These are phyloP conservation scores for Litsea cubeba DNA, from an alignment of 164 flowering plant species.

Conservation along the genomic window DNA sequence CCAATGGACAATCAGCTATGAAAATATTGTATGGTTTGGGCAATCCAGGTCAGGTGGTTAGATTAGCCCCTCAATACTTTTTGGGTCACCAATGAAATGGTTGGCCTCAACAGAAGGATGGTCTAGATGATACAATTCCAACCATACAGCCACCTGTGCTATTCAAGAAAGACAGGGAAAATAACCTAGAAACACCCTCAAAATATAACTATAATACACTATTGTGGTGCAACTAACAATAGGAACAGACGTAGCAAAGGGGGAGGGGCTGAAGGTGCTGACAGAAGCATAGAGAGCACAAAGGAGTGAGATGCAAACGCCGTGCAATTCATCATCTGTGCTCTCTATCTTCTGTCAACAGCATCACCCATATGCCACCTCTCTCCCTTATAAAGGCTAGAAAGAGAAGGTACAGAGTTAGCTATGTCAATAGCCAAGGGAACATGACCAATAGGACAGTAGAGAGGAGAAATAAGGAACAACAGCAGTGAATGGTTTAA, in stretches of 20 bases:
- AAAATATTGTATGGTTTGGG: neutral
- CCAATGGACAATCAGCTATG: too few relatives aligned
- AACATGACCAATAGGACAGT: neutral
- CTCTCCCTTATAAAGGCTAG: neutral
- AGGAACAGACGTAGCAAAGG: neutral
- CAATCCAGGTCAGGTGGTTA: neutral
- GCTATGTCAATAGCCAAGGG: neutral
- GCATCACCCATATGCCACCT: conserved; percentile 13
- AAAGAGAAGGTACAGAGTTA: neutral
- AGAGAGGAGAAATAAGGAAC: neutral
- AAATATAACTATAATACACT: neutral
- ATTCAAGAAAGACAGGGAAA: neutral
- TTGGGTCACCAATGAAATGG: neutral
- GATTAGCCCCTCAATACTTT: neutral
- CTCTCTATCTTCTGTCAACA: conserved; percentile 37
- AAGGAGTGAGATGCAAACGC: conserved; percentile 41
- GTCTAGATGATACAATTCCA: neutral
- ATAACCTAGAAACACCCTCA: neutral
- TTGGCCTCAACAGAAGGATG: too few relatives aligned
- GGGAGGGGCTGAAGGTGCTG: conserved; percentile 9
- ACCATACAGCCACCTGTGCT: neutral
- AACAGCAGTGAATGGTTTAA: neutral
- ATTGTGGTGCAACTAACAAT: too few relatives aligned
- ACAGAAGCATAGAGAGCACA: conserved; percentile 72
- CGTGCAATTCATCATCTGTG: conserved; percentile 16